Evolutionary conservation across 2,329 filamentous ascomycete species (phyloP), one percentile per base, ranked within the genome.

Genomic region (Rutstroemia sp.): DNA sequence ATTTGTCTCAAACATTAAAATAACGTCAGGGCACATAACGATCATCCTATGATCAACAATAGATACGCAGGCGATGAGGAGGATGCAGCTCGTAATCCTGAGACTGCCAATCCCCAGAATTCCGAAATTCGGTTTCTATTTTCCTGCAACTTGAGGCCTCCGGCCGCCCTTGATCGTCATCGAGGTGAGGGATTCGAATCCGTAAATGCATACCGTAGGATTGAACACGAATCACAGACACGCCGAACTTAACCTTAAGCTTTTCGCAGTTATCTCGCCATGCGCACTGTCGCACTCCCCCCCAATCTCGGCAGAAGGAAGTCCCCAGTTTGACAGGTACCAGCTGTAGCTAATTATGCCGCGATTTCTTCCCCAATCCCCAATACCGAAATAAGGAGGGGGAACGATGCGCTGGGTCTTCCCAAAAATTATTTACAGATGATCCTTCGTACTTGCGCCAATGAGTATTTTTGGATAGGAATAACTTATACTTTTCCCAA

Each of bases 1-100:
- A 27, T 37, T 37, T 12, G 39, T 30, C 50, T 27, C 5, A 10
- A 53, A 48, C 51, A 54, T 49, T 41, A 54, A 54, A 54, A 49
- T 54, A 54, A 54, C 44, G 52, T 49, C 52, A 39, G 52, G 30
- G 30, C 3, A 34, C 10, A 34, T 34, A 34, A 14, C 12, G 30
- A 34, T 34, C 10, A 34, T 34, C 30, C 30, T 34, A 34, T 34
- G 30, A 34, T 34, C 30, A 34, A 34, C 30, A 34, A 34, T 34
- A 34, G 30, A 34, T 34, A 34, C 30, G 9, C 3, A 12, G 4
- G 5, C 9, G 9, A 34, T 34, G 30, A 34, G 30, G 30, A 34
- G 30, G 30, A 34, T 34, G 10, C 30, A 34, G 30, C 30, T 34
- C 30, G 30, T 34, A 34, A 34, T 34, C 12, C 30, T 34, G 30